Evolutionary conservation across 768 basidiomycete species (phyloP), one percentile per base, ranked within the genome.

Genomic region (Amanita exitialis): DNA sequence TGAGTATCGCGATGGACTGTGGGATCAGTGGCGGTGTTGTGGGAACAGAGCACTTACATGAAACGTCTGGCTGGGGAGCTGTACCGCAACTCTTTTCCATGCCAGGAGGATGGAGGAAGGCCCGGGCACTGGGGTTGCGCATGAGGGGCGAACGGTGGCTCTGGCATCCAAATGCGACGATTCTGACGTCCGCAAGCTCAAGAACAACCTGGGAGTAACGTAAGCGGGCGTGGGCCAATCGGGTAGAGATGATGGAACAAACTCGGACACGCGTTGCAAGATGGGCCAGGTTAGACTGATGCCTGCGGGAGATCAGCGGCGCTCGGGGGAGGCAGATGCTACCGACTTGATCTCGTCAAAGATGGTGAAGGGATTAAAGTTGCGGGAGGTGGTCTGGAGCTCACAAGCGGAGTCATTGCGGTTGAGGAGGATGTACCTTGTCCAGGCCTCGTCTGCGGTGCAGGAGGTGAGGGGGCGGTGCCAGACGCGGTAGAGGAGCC

Each of bases 381-480:
- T 74, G 54, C 89, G 75, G 8, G 88, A 86, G 1, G 82, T 72
- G 4, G 69, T 72, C 55, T 87, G 79, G 13, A 84, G 72, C 58
- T 83, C 76, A 59, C 88, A 90, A 3, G 82, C 83, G 27, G 82
- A 73, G 30, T 85, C 86, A 57, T 82, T 86, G 45, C 85, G 81
- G 58, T 86, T 87, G 52, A 91, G 62, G 20, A 83, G 75, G 53
- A 90, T 72, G 56, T 87, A 90, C 61, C 86, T 87, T 44, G 87
- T 90, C 87, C 89, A 91, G 18, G 86, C 70, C 65, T 91, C 90
- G 57, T 88, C 84, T 6, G 78, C 64, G 18, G 87, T 88, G 60
- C 88, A 90, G n/a, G 74, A 72, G 3, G 79, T 79, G 35, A 68
- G 71, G 59, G 73, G 76, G 49, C 86, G 78, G 61, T 90, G 89